Evolutionary conservation across 257 asterid species (phyloP).

Genomic region (Vinca minor): DNA sequence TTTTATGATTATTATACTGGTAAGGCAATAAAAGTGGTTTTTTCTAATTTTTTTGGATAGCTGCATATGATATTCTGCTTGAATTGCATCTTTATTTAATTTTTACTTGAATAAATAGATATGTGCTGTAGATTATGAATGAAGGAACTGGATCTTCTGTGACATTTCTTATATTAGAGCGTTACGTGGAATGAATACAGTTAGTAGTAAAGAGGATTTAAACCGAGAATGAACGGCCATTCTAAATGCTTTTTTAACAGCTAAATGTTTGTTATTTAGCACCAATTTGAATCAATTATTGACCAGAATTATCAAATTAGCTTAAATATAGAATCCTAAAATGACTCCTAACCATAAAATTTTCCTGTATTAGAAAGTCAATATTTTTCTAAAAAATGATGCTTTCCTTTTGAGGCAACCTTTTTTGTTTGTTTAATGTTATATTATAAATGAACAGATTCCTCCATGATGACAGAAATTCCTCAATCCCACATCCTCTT

Average conservation of each 20-base stretch:
- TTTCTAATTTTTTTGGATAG: neutral
- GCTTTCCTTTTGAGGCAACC: slow-evolving; percentile 3
- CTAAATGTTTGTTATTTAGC: too few relatives aligned
- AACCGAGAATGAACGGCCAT: neutral
- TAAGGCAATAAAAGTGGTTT: neutral
- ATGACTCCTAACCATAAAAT: slow-evolving; percentile 4
- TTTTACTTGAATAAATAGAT: neutral
- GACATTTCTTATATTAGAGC: too few relatives aligned
- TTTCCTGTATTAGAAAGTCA: neutral
- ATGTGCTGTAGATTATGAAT: neutral
- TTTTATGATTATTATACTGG: too few relatives aligned
- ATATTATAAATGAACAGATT: neutral
- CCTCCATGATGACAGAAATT: neutral
- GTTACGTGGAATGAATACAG: too few relatives aligned
- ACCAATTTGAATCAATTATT: neutral
- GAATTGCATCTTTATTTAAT: neutral
- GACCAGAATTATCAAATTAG: neutral
- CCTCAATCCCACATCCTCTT: neutral
- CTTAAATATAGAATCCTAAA: too few relatives aligned
- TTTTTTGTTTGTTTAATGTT: neutral
- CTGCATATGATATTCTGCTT: neutral
- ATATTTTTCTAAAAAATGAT: neutral
- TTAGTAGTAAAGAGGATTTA: too few relatives aligned
- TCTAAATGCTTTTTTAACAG: neutral
- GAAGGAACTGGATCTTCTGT: too few relatives aligned